phyloP scores from a whole-genome alignment of 2,329 filamentous ascomycete genomes.

The Huntiella decipiens region DNA sequence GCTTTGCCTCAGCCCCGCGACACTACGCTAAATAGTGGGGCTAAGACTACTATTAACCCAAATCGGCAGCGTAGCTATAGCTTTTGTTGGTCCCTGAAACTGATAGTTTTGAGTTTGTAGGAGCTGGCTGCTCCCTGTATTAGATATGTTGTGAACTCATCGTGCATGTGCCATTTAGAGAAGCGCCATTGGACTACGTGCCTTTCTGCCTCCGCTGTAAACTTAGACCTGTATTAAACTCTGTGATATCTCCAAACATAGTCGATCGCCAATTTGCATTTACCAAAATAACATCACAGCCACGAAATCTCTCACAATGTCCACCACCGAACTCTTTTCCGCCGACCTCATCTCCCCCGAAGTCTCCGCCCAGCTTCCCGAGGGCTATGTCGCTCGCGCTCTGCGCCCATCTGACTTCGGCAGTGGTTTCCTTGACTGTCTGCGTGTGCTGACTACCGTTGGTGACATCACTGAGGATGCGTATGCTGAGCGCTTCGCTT shows the following conservation, averaged over 20 bases:
- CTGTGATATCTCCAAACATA: no score
- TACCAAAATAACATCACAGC: neutral
- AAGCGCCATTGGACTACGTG: no score
- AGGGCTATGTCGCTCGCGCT: constrained; percentile 66
- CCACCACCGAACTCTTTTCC: constrained; percentile 40
- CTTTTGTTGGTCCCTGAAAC: no score
- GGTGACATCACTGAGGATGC: constrained; percentile 61
- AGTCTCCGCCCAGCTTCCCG: constrained; percentile 53
- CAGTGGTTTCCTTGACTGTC: constrained; percentile 71
- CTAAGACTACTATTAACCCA: no score
- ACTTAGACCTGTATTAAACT: no score
- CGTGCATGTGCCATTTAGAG: no score
- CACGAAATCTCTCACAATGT: neutral
- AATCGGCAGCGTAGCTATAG: no score
- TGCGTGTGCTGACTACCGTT: constrained; percentile 81
- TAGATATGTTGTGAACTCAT: no score
- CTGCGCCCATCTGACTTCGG: constrained; percentile 61
- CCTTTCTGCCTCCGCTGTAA: no score
- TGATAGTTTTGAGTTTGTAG: no score
- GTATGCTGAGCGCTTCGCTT: constrained; percentile 66
- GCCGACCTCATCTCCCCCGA: constrained; percentile 56
- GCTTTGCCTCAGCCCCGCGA: neutral
- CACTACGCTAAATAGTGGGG: neutral
- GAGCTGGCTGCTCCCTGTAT: no score
- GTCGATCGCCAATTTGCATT: neutral